Evolutionary conservation across 148 eudicot genomes (phyloP), one percentile per base, ranked within the genome.

Genomic region (Nepenthes gracilis): DNA sequence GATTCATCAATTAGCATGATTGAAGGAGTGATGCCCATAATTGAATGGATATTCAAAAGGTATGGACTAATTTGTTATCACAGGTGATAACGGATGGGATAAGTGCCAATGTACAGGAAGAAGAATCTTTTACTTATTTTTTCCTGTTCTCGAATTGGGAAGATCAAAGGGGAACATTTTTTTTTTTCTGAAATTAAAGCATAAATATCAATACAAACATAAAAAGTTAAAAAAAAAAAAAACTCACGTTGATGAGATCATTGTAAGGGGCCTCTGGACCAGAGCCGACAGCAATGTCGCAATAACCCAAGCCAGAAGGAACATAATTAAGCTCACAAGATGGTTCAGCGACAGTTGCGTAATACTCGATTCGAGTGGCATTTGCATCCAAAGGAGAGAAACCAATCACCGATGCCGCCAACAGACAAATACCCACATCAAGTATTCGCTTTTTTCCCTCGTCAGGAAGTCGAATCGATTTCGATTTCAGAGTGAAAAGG

Each of bases 331-430:
- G 76, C 48, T 91, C 87, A 57, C 97, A 91, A 35, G 87, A 15
- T 0, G 95, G 97, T 23, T 85, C 97, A 2, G 81, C 76, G 1
- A 81, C 81, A 1, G 97, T 91, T 34, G 97, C 97, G 56, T 79
- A 91, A 71, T 87, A 91, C 61, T 91, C 88, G 6, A 90, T 79
- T 60, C 97, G 66, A 34, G 90, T 83, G 6, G 97, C 97, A 56
- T 70, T 70, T 9, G 95, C 95, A 37, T 81, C 71, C 43, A 73
- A 58, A 33, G 95, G 86, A 1, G 75, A 58, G 1, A 78, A 73
- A 12, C 68, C 66, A 43, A 83, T 65, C 74, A 86, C 53, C 7
- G 84, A 64, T n/a, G 85, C 80, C 12, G 95, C 95, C 60, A 51
- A 36, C 5, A 52, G 53, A 4, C 54, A 55, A 9, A 62, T 32